These are phyloP conservation scores for Sparassis latifolia DNA, from an alignment of 1,284 basidiomycete genomes.

Conservation along the genomic window DNA sequence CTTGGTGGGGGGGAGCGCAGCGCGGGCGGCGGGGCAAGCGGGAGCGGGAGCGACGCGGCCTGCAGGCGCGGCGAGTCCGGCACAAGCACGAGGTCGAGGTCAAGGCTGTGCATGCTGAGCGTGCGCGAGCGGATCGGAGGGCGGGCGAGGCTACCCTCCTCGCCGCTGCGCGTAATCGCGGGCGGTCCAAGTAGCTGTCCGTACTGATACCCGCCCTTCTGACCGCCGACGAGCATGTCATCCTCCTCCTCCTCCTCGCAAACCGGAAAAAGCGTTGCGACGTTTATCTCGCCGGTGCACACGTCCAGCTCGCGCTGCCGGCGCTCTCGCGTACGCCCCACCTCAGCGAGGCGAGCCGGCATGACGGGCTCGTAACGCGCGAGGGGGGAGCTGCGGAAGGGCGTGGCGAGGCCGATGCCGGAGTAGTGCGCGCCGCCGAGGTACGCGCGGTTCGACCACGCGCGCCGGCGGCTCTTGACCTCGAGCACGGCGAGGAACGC, in stretches of 20 bases:
- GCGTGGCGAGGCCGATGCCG: constrained; percentile 35
- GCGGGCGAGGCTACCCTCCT: constrained; percentile 13
- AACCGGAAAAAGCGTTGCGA: constrained; percentile 38
- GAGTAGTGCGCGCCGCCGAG: constrained; percentile 23
- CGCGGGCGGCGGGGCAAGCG: constrained; percentile 1
- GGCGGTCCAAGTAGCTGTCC: constrained; percentile 13
- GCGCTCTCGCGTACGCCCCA: too few relatives aligned
- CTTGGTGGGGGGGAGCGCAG: constrained; percentile 2
- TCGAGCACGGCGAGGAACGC: constrained; percentile 41
- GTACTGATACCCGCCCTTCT: neutral
- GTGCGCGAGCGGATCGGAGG: constrained; percentile 23
- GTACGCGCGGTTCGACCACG: constrained; percentile 44
- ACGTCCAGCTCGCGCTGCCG: constrained; percentile 11
- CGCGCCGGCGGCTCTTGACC: constrained; percentile 43
- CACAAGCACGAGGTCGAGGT: constrained; percentile 4
- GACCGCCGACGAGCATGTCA: constrained; percentile 15
- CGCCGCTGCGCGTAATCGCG: constrained; percentile 15
- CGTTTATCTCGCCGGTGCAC: constrained; percentile 19
- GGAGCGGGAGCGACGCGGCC: constrained; percentile 4
- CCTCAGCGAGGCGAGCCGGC: constrained; percentile 11
- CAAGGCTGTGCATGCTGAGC: constrained; percentile 21
- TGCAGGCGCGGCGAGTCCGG: constrained; percentile 6
- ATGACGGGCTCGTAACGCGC: constrained; percentile 30
- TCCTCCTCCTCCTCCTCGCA: constrained; percentile 42
- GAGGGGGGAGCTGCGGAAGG: constrained; percentile 35